Percentiles rank a stretch among this genome's conserved stretches.
Conservation (phyloP, 2,329 filamentous ascomycete genomes). For the Ophiostoma sp. region DNA sequence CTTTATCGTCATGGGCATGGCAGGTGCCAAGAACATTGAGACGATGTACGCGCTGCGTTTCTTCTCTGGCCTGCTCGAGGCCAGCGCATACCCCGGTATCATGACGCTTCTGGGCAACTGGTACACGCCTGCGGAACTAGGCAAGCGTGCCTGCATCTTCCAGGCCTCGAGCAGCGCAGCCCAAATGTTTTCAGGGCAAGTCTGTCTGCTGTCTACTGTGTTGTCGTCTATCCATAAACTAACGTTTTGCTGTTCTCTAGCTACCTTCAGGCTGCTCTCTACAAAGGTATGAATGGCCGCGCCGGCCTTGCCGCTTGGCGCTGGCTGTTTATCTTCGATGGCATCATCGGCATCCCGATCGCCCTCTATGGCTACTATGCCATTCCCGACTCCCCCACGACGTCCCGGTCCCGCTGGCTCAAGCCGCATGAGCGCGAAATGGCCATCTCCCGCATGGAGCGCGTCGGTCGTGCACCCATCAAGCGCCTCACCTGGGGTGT, state of each 20-base stretch:
- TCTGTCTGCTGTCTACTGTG: too few relatives aligned
- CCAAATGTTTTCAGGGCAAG: conserved; percentile 34
- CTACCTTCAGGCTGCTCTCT: conserved; percentile 35
- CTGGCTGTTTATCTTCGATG: conserved; percentile 19
- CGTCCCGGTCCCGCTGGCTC: conserved; percentile 1
- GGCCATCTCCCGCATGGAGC: not conserved
- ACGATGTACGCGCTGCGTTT: conserved; percentile 46
- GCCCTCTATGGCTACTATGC: conserved; percentile 2
- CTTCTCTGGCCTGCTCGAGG: conserved; percentile 42
- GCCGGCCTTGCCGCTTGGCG: conserved; percentile 12
- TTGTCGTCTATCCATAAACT: too few relatives aligned
- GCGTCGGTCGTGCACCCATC: not conserved
- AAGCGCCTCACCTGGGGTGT: not conserved
- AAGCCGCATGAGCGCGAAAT: not conserved
- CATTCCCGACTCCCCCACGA: not conserved
- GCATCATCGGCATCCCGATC: conserved; percentile 12
- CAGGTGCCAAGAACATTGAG: conserved; percentile 40
- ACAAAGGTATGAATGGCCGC: conserved; percentile 33
- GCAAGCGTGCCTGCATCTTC: conserved; percentile 38
- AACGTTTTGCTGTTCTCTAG: too few relatives aligned
- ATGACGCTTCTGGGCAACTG: conserved; percentile 40
- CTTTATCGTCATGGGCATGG: conserved; percentile 32
- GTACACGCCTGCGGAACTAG: conserved; percentile 38
- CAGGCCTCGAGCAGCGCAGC: conserved; percentile 37
- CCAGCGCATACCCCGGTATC: conserved; percentile 42